Percentiles rank a stretch among this genome's conserved stretches.
Conservation (phyloP, 768 basidiomycete species). For the Tulasnella sp. region DNA sequence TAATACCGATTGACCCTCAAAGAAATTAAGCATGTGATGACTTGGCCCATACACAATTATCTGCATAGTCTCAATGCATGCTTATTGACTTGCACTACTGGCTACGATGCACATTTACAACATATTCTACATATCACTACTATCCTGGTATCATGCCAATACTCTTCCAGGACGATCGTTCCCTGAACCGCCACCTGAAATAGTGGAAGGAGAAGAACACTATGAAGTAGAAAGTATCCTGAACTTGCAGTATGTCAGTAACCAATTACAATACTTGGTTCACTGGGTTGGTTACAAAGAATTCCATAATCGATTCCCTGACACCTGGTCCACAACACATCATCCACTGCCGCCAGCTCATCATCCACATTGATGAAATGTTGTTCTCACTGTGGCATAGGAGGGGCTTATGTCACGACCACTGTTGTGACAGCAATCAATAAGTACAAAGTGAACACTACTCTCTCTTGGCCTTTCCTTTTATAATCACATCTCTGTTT, state of each 20-base stretch:
- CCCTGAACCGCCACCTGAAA: background rate
- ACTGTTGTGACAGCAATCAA: no score
- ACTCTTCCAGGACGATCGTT: background rate
- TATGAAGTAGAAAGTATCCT: background rate
- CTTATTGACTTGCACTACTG: background rate
- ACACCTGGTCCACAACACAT: background rate
- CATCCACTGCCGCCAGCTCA: background rate
- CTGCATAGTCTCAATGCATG: background rate
- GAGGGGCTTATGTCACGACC: no score
- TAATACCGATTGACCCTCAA: background rate
- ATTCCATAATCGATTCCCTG: background rate
- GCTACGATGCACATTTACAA: background rate
- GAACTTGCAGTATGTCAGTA: background rate
- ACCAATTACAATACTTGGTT: background rate
- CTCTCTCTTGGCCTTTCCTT: no score
- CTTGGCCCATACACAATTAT: background rate
- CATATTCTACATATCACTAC: conserved; percentile 4
- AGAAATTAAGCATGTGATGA: background rate
- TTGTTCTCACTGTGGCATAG: background rate
- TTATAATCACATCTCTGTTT: no score
- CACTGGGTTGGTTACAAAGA: background rate
- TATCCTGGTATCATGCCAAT: background rate
- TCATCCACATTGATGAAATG: no score
- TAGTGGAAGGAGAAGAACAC: background rate
- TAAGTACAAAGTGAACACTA: no score